phyloP scores from a whole-genome alignment of 305 asterid genomes.

The Fraxinus latifolia region DNA sequence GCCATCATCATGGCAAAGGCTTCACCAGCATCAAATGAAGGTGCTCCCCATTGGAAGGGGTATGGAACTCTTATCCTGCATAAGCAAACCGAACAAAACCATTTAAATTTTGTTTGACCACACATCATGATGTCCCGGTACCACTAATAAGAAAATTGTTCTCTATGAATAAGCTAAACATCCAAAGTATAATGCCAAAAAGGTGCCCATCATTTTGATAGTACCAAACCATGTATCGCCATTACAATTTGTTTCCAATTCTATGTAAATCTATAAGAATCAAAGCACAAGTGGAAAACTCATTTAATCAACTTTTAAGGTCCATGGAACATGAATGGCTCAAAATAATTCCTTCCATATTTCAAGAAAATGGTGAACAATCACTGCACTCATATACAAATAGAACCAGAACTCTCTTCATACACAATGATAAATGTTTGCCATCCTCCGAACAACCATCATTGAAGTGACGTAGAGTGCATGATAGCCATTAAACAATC shows the following conservation, averaged over 20 bases:
- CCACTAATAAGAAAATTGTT: neutral
- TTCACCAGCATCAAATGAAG: slow-evolving; percentile 54
- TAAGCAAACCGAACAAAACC: neutral
- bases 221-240: neutral
- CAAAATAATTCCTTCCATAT: neutral
- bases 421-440: neutral
- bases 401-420: neutral
- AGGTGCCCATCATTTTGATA: neutral
- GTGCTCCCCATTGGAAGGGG: slow-evolving; percentile 58
- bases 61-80: slow-evolving; percentile 55
- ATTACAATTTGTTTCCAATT: neutral
- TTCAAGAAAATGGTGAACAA: neutral
- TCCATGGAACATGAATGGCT: neutral
- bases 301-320: neutral
- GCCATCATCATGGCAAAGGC: slow-evolving; percentile 57
- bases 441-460: neutral
- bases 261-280: neutral
- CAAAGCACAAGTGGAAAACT: neutral
- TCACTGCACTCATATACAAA: neutral
- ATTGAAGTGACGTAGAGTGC: neutral
- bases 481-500: neutral
- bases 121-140: neutral
- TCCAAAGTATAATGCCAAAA: neutral
- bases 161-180: neutral
- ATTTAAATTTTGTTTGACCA: neutral